These are phyloP conservation scores for Eimeria necatrix DNA, from an alignment of 169 alveolate genomes.

Conservation along the genomic window DNA sequence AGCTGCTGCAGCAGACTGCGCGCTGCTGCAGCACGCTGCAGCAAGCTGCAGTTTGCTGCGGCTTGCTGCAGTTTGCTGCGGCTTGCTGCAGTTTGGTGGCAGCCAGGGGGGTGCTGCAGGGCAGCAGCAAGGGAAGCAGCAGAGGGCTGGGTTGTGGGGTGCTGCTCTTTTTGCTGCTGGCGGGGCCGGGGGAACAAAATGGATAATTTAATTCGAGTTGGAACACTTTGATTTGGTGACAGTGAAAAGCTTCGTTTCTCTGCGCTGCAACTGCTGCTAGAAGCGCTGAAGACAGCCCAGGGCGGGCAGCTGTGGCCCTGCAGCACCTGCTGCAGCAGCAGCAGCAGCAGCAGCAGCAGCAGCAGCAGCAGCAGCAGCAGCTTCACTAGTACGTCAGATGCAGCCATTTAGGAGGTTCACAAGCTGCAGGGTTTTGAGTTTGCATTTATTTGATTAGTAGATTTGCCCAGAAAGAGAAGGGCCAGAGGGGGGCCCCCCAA, in stretches of 20 bases:
- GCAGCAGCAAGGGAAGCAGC: not conserved
- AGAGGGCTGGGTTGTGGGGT: not conserved
- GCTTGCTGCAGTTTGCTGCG: not conserved
- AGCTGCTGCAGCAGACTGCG: not conserved
- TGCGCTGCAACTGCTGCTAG: too few species aligned
- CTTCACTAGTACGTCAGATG: not conserved
- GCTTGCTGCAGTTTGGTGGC: not conserved
- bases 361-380: slow-evolving; percentile 25
- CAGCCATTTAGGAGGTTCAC: not conserved
- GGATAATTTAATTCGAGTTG: not conserved
- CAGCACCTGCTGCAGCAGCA: slow-evolving; percentile 14
- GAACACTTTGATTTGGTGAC: too few species aligned
- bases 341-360: slow-evolving; percentile 33
- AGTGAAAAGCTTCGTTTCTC: too few species aligned
- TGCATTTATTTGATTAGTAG: not conserved
- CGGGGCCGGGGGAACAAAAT: not conserved
- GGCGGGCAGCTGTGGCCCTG: not conserved
- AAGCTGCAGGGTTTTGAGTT: not conserved
- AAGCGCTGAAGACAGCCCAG: not conserved
- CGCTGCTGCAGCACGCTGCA: not conserved
- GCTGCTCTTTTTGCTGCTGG: not conserved
- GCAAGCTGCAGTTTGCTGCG: not conserved
- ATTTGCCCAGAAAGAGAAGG: too few species aligned
- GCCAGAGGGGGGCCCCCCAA: too few species aligned
- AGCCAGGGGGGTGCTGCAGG: too few species aligned